Evolutionary conservation across 768 basidiomycete genomes (phyloP), one percentile per base, ranked within the genome.

Genomic region (Pseudohyphozyma bogoriensis): DNA sequence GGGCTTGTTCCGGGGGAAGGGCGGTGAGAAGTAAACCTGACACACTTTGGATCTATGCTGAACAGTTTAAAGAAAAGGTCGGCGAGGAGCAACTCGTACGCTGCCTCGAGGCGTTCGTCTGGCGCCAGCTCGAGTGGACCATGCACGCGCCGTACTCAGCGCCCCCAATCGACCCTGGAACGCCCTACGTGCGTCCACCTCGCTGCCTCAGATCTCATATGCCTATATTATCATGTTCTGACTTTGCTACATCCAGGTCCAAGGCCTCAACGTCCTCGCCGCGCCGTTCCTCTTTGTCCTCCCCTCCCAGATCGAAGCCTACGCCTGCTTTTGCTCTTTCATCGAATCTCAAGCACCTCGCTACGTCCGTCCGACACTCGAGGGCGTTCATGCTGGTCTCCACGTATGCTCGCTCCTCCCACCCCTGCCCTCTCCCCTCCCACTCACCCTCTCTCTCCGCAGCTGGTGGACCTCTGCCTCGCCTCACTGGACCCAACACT

Each of bases 231-330:
- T n/a, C n/a, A n/a, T n/a, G n/a, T 33, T 8, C 31, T 33, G 50
- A 33, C 26, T 18, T 13, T 28, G 18, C 29, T 99, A 97, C 69
- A 92, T 99, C 12, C 93, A 99, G 75, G 11, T 37, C 24, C 12
- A 9, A 45, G 95, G 95, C 33, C 96, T 95, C 90, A 99, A 99
- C 72, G 95, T 97, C 51, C 83, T 99, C 37, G 90, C 92, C 26
- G 95, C 95, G 3, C 95, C 95, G 0, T 99, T 97, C 74, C 79
- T 99, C 32, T 99, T 95, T 72, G 89, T 87, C 15, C 87, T 97
- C 83, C 92, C 95, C 9, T 90, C 90, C 13, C 90, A 99, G 73
- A 75, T 97, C n/a, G 95, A 99, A 74, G 95, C 95, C 1, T 99
- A 96, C 74, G 91, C 85, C 63, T 95, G 89, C 74, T 97, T 99